Evolutionary conservation across 306 rosid species (phyloP), one percentile per base, ranked within the genome.

Genomic region (Arachis stenosperma): DNA sequence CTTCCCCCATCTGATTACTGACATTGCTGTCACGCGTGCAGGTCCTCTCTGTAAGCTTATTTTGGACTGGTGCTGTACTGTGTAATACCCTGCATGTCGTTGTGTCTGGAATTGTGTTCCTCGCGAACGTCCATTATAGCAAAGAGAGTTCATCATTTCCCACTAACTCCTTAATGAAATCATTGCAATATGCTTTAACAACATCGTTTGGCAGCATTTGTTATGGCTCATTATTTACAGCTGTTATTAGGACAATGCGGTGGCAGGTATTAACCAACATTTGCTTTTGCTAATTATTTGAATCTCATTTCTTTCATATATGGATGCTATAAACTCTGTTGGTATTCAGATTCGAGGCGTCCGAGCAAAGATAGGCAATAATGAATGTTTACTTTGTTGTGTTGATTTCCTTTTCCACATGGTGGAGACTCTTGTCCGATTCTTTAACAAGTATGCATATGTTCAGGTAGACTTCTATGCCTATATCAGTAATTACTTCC

Each of bases 191-290:
- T 82, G 87, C 97, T 50, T 90, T 89, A 81, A 94, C 97, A 58
- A 94, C 92, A 70, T 94, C 99, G 72, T 91, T 94, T 82, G 99
- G 99, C 42, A 94, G 99, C 87, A 86, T 94, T 70, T 94, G 97
- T 80, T 94, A 94, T 84, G 99, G 97, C 67, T 94, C 97, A 56
- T 96, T 94, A 66, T 94, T 94, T 78, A 94, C 97, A 60, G 99
- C 99, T 74, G 91, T 94, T 71, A 94, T 94, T 79, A 88, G 97
- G 81, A 89, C 96, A 48, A 83, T 94, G 46, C 90, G 97, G 71
- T 94, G 97, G 99, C 85, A 88, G 97, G 99, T 91, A 83, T 44
- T 36, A 64, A 51, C 75, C 2, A 58, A 22, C n/a, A 8, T 44
- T 48, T 43, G 12, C 10, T 74, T 59, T 13, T 57, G 9, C 60